Base-by-base conservation (phyloP, 257 asterid species). In the Agastache rugosa region DNA sequence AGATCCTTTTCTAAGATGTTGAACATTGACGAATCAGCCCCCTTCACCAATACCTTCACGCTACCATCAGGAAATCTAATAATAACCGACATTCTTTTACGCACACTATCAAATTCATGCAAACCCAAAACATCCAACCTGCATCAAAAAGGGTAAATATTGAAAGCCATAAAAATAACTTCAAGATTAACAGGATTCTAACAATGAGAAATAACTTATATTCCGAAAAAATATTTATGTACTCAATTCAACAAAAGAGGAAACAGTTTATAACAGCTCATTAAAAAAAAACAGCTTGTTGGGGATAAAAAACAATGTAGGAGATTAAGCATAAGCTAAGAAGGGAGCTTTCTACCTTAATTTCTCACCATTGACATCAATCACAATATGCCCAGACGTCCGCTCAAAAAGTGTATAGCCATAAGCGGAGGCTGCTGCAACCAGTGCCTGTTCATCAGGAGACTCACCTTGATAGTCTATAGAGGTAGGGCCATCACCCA, bases 51-150 rank as follows among this genome's bases (percentile, higher is more conserved):
- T 39, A 92, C 99, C 82, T 95, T 95, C 4, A 95, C 96, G 17
- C 83, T 78, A 78, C 82, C 79, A 70, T 87, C 83, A 0, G 99
- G 98, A 83, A 90, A 92, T 83, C 91, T 88, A 74, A 95, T 84
- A 64, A 95, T 87, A 25, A 91, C 99, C 5, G 99, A 95, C 99
- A 95, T 95, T 83, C 97, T 87, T 92, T 95, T 95, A 17, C 98
- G 97, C 72, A 90, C 96, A 74, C 99, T 95, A 75, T 95, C 99
- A 84, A 95, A 95, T 86, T 95, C 98, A 75, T 95, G 99, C 72
- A 95, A 84, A 66, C 99, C 99, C 90, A 95, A 85, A 65, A 95
- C 99, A 72, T 92, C 99, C 90, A 92, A 89, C 93, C 99, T 95
- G 83, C 88, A 85, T 74, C 11, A 51, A 53, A 78, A 14, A 51